Percentiles rank a stretch among this genome's conserved stretches.
These are phyloP conservation scores for Phialophora verrucosa DNA, from an alignment of 2,329 filamentous ascomycete species.

Conservation along the genomic window DNA sequence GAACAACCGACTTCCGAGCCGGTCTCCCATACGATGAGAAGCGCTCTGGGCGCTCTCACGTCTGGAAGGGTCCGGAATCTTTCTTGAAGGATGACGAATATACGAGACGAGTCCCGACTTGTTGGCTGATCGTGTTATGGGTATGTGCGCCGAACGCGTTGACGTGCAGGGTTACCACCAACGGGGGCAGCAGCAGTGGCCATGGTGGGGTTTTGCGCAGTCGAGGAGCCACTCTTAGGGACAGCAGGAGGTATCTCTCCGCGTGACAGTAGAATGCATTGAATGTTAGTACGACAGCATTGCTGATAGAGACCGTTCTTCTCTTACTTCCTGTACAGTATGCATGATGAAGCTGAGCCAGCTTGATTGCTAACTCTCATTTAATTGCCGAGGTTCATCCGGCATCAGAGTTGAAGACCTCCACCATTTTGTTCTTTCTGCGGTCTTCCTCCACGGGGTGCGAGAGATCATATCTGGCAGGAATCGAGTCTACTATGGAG, in stretches of 20 bases:
- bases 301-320: background rate
- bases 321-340: background rate
- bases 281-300: background rate
- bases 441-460: background rate
- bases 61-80: background rate
- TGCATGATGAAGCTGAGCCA: too few relatives aligned
- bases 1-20: background rate
- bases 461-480: background rate
- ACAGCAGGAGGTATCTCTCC: background rate
- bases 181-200: background rate
- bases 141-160: background rate
- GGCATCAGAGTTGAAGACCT: background rate
- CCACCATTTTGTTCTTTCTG: background rate
- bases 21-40: background rate
- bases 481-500: background rate
- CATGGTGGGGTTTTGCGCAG: background rate
- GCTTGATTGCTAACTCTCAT: background rate
- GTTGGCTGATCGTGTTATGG: background rate
- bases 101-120: background rate
- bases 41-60: background rate
- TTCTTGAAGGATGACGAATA: background rate
- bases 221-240: background rate
- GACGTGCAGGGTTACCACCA: background rate
- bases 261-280: background rate
- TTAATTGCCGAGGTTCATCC: background rate